phyloP scores from a whole-genome alignment of 2,329 filamentous ascomycete genomes.

The Venturia oleaginea region DNA sequence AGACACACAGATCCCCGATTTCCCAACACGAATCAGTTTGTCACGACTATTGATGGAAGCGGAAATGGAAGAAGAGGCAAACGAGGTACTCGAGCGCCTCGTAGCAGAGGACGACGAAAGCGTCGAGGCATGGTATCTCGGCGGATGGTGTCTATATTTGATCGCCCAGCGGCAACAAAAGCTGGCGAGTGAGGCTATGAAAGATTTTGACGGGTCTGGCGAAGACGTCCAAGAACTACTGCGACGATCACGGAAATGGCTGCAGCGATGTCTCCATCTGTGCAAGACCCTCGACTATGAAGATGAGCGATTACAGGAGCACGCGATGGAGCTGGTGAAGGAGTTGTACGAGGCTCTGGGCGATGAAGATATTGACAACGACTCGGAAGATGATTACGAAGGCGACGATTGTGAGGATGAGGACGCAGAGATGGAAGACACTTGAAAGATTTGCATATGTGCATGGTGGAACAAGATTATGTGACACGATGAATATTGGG shows the following conservation, averaged over 20 bases:
- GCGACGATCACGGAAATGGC: constrained; percentile 71
- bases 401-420: constrained; percentile 26
- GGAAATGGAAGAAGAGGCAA: constrained; percentile 72
- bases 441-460: background rate
- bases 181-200: constrained; percentile 23
- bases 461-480: background rate
- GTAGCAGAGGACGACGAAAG: constrained; percentile 86
- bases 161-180: constrained; percentile 58
- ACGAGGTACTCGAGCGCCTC: constrained; percentile 75
- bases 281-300: constrained; percentile 76
- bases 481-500: background rate
- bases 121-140: constrained; percentile 94
- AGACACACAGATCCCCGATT: constrained; percentile 70
- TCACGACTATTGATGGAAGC: constrained; percentile 83
- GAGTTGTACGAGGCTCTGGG: constrained; percentile 36
- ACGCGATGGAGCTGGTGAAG: constrained; percentile 61
- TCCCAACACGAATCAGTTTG: constrained; percentile 74
- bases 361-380: constrained; percentile 30
- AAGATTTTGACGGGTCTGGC: constrained; percentile 11
- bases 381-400: constrained; percentile 25
- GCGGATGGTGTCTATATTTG: constrained; percentile 85
- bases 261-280: constrained; percentile 71
- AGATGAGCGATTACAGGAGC: constrained; percentile 66
- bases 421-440: constrained; percentile 18
- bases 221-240: constrained; percentile 48